Evolutionary conservation across 768 basidiomycete genomes (phyloP), one percentile per base, ranked within the genome.

Genomic region (Cantharellus cinnabarinus): DNA sequence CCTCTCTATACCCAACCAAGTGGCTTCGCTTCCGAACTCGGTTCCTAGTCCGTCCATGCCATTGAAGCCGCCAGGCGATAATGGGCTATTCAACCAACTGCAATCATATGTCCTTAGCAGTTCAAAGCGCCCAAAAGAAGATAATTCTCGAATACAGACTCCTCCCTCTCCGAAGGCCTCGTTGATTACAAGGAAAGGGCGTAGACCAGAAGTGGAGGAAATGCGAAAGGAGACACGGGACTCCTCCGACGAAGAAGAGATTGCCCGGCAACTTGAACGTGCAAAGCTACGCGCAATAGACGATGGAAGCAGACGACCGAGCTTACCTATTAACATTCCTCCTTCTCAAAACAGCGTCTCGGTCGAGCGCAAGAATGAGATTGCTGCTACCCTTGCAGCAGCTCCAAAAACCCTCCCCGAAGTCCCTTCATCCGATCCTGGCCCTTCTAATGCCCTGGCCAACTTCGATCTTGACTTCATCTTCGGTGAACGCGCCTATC

Each of bases 281-380:
- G 67, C 71, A 3, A 74, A 74, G 63, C 71, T 73, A 68, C 70
- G 73, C 37, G 73, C 73, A 15, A 71, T 74, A 55, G 73, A 74
- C 64, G 73, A 72, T 48, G 73, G 73, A 39, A 68, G 66, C 5
- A 65, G 73, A 37, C 61, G 73, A 50, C 73, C 73, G 3, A 74
- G 73, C 5, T 68, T 73, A 48, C 73, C 73, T 3, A 69, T 65
- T 42, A 74, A 74, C 56, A 60, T 64, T 29, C 65, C 61, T 7
- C 56, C 56, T 14, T 40, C 38, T 7, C 56, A 40, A 5, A 5
- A 5, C 10, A 7, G 5, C 37, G 5, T 7, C 10, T 57, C 56
- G 35, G 38, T 10, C 56, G 56, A 57, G 5, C 39, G 35, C 42
- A 15, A 14, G 38, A 57, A 10, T 7, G 5, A 37, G 56, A 5